These are phyloP conservation scores for Calocybe indica DNA, from an alignment of 768 basidiomycete species.

Conservation along the genomic window DNA sequence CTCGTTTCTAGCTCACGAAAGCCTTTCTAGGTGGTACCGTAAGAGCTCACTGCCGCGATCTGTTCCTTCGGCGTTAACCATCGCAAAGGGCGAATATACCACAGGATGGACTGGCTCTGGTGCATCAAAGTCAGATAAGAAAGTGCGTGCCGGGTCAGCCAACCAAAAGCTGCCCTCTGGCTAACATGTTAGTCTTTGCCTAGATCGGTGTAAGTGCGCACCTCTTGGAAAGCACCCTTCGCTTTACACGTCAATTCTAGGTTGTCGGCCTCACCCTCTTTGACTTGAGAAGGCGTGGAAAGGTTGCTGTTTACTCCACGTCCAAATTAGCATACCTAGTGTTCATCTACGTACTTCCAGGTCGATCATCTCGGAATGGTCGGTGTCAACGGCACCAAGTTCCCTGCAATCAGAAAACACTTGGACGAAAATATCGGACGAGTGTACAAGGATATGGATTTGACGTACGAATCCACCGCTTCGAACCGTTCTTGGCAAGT, in stretches of 20 bases:
- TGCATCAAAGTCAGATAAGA: constrained; percentile 94
- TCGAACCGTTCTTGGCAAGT: background rate
- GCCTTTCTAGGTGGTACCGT: constrained; percentile 30
- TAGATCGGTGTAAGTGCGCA: constrained; percentile 60
- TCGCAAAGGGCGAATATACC: constrained; percentile 74
- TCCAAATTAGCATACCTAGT: background rate
- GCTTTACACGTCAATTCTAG: constrained; percentile 29
- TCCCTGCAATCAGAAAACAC: constrained; percentile 79
- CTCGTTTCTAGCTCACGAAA: constrained; percentile 6
- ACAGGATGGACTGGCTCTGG: constrained; percentile 91
- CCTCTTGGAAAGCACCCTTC: constrained; percentile 1
- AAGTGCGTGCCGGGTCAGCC: constrained; percentile 37
- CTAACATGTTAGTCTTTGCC: background rate
- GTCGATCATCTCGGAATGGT: constrained; percentile 80
- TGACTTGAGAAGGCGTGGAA: constrained; percentile 79
- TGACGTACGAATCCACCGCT: constrained; percentile 43
- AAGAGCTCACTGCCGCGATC: constrained; percentile 10
- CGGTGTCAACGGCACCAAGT: constrained; percentile 84
- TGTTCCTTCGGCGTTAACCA: constrained; percentile 3
- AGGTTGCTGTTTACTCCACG: constrained; percentile 33
- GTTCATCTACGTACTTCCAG: constrained; percentile 22
- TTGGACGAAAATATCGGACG: constrained; percentile 76
- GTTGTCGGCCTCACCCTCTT: constrained; percentile 89
- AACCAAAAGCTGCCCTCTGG: background rate
- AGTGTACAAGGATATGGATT: constrained; percentile 85